Evolutionary conservation across 192 early-diverging fungal species (phyloP), one percentile per base, ranked within the genome.

Genomic region (Piromyces sp.): DNA sequence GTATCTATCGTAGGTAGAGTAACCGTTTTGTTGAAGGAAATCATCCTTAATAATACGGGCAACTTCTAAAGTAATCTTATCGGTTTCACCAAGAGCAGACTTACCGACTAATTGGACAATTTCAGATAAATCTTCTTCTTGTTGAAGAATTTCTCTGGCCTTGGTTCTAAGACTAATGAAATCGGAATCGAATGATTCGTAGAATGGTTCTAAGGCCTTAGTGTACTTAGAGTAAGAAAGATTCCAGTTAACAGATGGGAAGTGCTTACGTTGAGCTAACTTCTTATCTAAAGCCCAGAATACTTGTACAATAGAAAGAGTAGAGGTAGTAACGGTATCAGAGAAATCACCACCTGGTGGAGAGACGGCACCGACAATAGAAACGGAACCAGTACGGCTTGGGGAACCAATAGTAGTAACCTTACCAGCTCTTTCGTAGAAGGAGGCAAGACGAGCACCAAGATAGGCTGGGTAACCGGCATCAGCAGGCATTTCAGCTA

Each of bases 221-320:
- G 93, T 92, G 89, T 99, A 99, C 91, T 98, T 98, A 86, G 95
- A 96, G 89, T 97, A 99, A 85, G 91, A 93, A 85, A 96, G 89
- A 68, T 93, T 96, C 98, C 98, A 99, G 90, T 99, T 98, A 84
- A 99, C 96, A 22, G 97, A 98, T 5, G 98, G 98, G 92, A 99
- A 99, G 89, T 99, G 98, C 91, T 99, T 99, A 85, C 98, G 93
- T 87, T 99, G 98, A 13, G 98, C 98, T 40, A 99, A 89, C 89
- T 99, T 99, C 92, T 99, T 99, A 89, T 99, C 98, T 82, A 99
- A 86, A 86, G 97, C 98, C 98, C 98, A 99, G 92, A 99, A 99
- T 79, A 99, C 98, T 87, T 99, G 98, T 5, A 99, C 98, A 88
- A 99, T 99, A 89, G 96, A 91, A 80, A 99, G 89, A 3, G 98